phyloP scores from a whole-genome alignment of 2,329 filamentous ascomycete genomes.

The Apiospora koreana region DNA sequence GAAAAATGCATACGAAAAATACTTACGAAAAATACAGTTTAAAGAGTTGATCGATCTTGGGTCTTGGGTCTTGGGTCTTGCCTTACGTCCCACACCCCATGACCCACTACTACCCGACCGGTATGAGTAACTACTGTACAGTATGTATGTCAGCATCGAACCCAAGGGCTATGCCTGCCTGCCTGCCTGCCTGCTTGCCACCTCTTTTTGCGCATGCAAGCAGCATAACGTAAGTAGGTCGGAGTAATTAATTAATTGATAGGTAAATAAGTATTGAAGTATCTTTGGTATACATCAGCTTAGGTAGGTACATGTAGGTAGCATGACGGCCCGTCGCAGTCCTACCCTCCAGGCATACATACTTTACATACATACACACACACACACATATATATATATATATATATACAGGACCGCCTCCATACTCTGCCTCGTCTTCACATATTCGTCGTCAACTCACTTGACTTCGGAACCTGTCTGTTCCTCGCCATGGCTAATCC shows the following conservation, averaged over 20 bases:
- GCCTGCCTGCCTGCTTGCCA: neutral
- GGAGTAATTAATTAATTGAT: too few species aligned
- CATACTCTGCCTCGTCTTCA: neutral
- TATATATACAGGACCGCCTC: neutral
- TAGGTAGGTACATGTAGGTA: too few species aligned
- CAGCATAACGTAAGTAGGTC: too few species aligned
- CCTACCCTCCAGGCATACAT: neutral
- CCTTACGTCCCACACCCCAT: neutral
- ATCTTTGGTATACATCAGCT: too few species aligned
- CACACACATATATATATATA: neutral
- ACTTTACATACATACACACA: neutral
- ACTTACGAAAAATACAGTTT: too few species aligned
- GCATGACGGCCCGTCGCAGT: too few species aligned
- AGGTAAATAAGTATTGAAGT: too few species aligned
- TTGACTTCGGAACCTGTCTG: neutral
- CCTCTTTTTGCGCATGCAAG: too few species aligned
- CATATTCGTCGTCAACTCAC: neutral
- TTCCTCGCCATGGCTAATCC: constrained; percentile 22
- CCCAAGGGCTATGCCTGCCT: neutral
- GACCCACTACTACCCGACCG: neutral
- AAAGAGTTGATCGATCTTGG: too few species aligned
- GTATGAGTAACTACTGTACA: neutral
- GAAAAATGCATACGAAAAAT: too few species aligned
- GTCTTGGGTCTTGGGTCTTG: too few species aligned
- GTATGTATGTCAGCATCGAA: too few species aligned